Conservation (phyloP, 805 yeast species). For the Priceomyces fermenticarens region DNA sequence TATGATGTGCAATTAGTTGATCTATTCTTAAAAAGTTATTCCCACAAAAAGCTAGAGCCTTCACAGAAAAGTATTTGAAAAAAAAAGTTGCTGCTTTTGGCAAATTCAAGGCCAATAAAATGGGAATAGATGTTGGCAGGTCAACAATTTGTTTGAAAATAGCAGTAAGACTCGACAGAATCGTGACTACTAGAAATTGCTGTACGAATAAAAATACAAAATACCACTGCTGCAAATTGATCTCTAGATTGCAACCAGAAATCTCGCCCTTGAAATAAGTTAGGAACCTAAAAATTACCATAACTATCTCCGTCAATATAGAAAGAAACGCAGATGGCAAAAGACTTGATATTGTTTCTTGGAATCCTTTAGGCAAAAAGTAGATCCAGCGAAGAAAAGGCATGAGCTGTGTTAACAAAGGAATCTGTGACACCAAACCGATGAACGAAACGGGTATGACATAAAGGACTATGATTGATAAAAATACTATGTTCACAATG, state of each 20-base stretch:
- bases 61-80: conserved; percentile 69
- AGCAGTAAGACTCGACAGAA: conserved; percentile 73
- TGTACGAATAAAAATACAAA: conserved; percentile 79
- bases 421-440: conserved; percentile 72
- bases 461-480: conserved; percentile 57
- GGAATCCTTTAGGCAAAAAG: conserved; percentile 49
- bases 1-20: conserved; percentile 41
- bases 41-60: conserved; percentile 76
- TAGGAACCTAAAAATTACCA: conserved; percentile 53
- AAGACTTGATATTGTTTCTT: conserved; percentile 56
- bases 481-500: conserved; percentile 44
- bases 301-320: conserved; percentile 59
- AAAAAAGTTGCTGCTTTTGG: conserved; percentile 88
- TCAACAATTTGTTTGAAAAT: conserved; percentile 59
- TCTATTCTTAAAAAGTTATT: conserved; percentile 61
- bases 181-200: conserved; percentile 77
- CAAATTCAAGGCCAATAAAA: conserved; percentile 68
- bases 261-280: conserved; percentile 55
- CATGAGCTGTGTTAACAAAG: conserved; percentile 56
- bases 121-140: conserved; percentile 71
- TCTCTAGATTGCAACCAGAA: conserved; percentile 61
- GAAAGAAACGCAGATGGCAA: conserved; percentile 68
- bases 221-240: conserved; percentile 74
- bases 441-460: conserved; percentile 81
- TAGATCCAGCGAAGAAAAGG: conserved; percentile 61